Percentiles rank a stretch among this genome's conserved stretches.
phyloP scores from a whole-genome alignment of 768 basidiomycete species.

The Astraeus odoratus region DNA sequence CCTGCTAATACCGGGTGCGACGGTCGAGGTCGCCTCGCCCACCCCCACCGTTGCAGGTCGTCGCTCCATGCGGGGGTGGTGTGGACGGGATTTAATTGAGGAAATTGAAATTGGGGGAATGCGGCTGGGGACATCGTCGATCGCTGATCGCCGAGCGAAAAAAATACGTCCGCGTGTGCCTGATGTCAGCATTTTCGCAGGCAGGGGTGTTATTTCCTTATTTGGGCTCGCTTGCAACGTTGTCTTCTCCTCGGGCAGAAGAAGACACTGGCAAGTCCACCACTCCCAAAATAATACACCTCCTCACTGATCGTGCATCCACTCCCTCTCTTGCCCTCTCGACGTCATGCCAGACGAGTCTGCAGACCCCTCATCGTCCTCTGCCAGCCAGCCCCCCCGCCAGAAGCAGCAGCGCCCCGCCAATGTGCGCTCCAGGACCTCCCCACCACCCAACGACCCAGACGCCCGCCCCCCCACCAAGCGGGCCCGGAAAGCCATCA shows the following conservation, averaged over 20 bases:
- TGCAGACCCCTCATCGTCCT: not conserved
- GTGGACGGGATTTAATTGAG: not conserved
- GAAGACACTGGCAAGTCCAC: conserved; percentile 1
- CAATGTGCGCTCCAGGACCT: conserved; percentile 42
- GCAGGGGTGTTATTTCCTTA: not conserved
- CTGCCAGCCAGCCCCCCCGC: conserved; percentile 11
- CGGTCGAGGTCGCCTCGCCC: too few species aligned
- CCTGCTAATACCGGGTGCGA: too few species aligned
- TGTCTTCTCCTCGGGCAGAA: not conserved
- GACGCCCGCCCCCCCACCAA: conserved; percentile 69
- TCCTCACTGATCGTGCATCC: too few species aligned
- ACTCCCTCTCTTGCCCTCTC: conserved; percentile 2
- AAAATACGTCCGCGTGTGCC: not conserved
- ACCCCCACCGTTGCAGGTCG: too few species aligned
- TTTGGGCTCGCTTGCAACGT: not conserved
- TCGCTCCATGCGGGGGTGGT: not conserved
- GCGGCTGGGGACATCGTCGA: conserved; percentile 1
- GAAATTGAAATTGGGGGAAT: not conserved
- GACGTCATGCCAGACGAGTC: conserved; percentile 26
- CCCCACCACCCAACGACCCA: conserved; percentile 43
- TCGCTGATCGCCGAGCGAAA: conserved; percentile 4
- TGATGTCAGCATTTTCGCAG: not conserved
- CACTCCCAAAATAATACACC: conserved; percentile 8
- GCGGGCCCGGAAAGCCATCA: conserved; percentile 80
- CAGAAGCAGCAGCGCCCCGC: conserved; percentile 14